Base-by-base conservation (phyloP, 768 basidiomycete species). In the Pulveroboletus sp. region DNA sequence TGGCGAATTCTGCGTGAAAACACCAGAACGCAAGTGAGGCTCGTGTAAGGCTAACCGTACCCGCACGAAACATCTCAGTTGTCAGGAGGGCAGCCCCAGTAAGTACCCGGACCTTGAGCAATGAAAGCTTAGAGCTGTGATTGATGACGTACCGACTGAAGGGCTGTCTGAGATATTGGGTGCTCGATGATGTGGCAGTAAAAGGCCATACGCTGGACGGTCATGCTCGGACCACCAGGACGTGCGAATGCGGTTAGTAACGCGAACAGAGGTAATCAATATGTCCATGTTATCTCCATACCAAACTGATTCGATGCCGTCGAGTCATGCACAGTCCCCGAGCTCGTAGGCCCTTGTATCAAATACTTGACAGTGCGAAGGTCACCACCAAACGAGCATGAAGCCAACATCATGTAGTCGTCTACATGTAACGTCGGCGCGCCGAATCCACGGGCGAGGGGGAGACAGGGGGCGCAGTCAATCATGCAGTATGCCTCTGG, bases 1-100 rank as follows among this genome's bases (percentile, higher is more conserved):
- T 76, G 75, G 51, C 74, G 77, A 14, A 73, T 76, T 6, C 75
- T 75, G n/a, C 76, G 72, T 2, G 76, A 76, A 53, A 73, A 76
- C 3, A 76, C 75, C 76, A 29, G 7, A 27, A 24, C 8, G 17
- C 5, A 41, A 12, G 27, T 63, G 19, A 57, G 55, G 27, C 13
- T 22, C 7, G 20, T 2, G 10, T 26, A 16, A 36, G 1, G 1
- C 19, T 34, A 30, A 12, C 8, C 38, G 17, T 37, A 29, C 7
- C 14, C 6, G 20, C n/a, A n/a, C 20, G 24, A 31, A 24, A 24
- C 5, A 16, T 22, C 61, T 26, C 40, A 75, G 29, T 68, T 64
- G 8, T 74, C 70, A 10, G 71, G 63, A 13, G 76, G 65, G 73
- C 75, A 75, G 24, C 63, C 60, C 43, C 76, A 75, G 12, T 67